Evolutionary conservation across 441 rosid species (phyloP).

Genomic region (Adansonia grandidieri): DNA sequence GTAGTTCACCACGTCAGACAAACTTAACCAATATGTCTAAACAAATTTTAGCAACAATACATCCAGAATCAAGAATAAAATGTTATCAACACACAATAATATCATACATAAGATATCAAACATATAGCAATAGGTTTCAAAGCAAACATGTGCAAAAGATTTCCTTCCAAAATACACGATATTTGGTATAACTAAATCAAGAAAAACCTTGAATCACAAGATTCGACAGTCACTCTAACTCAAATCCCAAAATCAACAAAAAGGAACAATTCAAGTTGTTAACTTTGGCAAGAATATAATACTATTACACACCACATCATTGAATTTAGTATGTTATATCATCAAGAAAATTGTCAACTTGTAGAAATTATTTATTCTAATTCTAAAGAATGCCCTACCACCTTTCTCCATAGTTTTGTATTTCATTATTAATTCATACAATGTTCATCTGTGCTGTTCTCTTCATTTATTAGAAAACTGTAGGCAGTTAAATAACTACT

Average conservation of each 20-base stretch:
- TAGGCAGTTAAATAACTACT: background rate
- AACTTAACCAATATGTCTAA: background rate
- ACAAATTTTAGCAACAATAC: background rate
- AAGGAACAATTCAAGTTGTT: background rate
- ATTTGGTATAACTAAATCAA: background rate
- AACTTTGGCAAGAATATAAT: constrained; percentile 14
- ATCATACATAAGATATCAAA: background rate
- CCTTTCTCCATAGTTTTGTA: background rate
- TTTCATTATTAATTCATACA: constrained; percentile 2
- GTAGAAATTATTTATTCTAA: background rate
- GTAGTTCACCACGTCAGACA: background rate
- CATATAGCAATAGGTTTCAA: background rate
- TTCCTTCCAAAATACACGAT: background rate
- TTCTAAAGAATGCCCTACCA: background rate
- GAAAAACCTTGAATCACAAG: constrained; percentile 8
- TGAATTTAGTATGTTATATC: background rate
- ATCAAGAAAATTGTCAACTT: background rate
- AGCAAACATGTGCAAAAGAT: background rate
- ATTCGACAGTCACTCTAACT: background rate
- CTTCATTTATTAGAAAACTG: background rate
- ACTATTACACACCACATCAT: background rate
- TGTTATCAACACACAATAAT: background rate
- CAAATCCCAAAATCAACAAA: background rate
- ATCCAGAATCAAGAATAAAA: background rate
- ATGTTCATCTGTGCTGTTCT: background rate